These are phyloP conservation scores for Allomyces arbusculus DNA, from an alignment of 192 early-diverging fungal species.

Conservation along the genomic window DNA sequence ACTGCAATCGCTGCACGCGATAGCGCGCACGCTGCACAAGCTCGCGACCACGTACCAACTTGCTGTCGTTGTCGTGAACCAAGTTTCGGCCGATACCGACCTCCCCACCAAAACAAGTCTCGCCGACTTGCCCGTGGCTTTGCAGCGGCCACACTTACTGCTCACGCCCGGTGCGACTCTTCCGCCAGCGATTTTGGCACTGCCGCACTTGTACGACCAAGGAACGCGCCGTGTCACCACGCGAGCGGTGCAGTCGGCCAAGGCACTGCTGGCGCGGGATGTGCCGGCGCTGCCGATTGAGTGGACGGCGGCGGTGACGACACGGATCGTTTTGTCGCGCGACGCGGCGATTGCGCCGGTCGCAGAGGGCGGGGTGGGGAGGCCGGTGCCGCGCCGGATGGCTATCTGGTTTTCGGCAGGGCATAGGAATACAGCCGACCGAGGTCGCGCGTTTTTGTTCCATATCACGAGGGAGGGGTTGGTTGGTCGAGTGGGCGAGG, in stretches of 20 bases:
- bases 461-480: too few species aligned
- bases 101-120: background rate
- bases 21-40: background rate
- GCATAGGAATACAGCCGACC: too few species aligned
- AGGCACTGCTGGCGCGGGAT: background rate
- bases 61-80: background rate
- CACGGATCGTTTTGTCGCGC: too few species aligned
- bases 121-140: background rate
- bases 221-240: background rate
- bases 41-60: background rate
- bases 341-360: too few species aligned
- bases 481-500: too few species aligned
- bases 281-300: background rate
- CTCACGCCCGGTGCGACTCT: background rate
- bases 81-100: background rate
- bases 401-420: too few species aligned
- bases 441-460: too few species aligned
- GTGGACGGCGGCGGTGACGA: background rate
- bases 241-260: background rate
- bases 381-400: too few species aligned
- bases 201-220: background rate
- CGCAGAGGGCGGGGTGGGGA: too few species aligned
- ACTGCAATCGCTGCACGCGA: background rate
- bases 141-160: background rate
- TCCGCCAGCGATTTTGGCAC: background rate